A percentile compares a stretch with the other conserved stretches of the same genome.
Conservation (phyloP, 2,329 filamentous ascomycete genomes). For the Rhinocladiella similis region DNA sequence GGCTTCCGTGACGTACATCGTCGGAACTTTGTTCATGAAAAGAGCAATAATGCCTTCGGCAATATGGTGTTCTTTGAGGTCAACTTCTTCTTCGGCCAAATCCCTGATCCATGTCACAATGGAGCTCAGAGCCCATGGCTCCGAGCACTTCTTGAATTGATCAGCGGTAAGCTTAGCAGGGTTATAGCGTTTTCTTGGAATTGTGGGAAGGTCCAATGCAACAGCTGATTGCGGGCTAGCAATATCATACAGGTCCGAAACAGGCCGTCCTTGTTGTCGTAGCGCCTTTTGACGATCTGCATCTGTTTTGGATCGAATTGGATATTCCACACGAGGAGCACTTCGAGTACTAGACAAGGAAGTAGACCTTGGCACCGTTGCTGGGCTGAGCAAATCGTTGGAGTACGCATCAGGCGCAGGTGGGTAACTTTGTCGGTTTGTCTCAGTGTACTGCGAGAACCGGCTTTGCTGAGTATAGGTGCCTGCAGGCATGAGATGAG, state of each 20-base stretch:
- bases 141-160: constrained; percentile 80
- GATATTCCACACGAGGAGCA: constrained; percentile 74
- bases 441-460: constrained; percentile 45
- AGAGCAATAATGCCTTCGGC: constrained; percentile 84
- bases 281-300: constrained; percentile 65
- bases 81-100: constrained; percentile 86
- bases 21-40: constrained; percentile 93
- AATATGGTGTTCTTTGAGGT: constrained; percentile 80
- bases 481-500: constrained; percentile 54
- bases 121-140: constrained; percentile 92
- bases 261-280: constrained; percentile 52
- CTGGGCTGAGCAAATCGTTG: constrained; percentile 43
- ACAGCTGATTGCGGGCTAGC: constrained; percentile 53
- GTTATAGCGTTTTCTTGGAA: constrained; percentile 83
- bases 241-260: constrained; percentile 56
- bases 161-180: constrained; percentile 76
- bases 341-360: constrained; percentile 81
- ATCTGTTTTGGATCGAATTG: constrained; percentile 92
- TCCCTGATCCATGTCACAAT: constrained; percentile 83
- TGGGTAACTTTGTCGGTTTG: constrained; percentile 39
- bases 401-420: constrained; percentile 54
- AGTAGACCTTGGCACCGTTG: constrained; percentile 68
- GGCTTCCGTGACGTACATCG: constrained; percentile 97
- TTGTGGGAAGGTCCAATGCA: constrained; percentile 77
- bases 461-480: constrained; percentile 60